Percentiles rank a stretch among this genome's conserved stretches.
phyloP scores from a whole-genome alignment of 768 basidiomycete genomes.

The Crucibulum laeve region DNA sequence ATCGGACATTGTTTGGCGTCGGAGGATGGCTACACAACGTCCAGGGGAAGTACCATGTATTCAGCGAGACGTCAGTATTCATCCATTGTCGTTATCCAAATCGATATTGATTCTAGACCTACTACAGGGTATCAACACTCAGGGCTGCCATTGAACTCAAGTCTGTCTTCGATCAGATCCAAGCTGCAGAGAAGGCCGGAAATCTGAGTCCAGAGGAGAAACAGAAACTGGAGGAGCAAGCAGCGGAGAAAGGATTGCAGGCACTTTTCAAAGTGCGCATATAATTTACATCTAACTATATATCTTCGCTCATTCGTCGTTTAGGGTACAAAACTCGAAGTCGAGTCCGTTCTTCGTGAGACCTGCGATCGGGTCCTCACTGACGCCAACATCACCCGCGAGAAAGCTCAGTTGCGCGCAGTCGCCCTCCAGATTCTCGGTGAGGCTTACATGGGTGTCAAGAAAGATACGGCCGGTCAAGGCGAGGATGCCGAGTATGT shows the following conservation, averaged over 20 bases:
- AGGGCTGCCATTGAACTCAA: conserved; percentile 88
- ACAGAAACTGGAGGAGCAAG: conserved; percentile 82
- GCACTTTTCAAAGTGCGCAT: conserved; percentile 77
- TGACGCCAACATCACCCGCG: conserved; percentile 45
- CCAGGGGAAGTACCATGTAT: conserved; percentile 88
- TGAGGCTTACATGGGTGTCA: conserved; percentile 68
- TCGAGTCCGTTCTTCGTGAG: conserved; percentile 86
- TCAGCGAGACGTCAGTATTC: conserved; percentile 87
- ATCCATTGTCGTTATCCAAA: not conserved
- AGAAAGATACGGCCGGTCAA: conserved; percentile 48
- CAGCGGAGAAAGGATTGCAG: conserved; percentile 88
- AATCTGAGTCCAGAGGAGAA: conserved; percentile 76
- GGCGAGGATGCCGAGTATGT: conserved; percentile 78
- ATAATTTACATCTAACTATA: conserved; percentile 1
- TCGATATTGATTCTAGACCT: conserved; percentile 2
- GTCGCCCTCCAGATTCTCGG: conserved; percentile 82
- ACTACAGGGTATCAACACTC: conserved; percentile 70
- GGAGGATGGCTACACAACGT: conserved; percentile 94
- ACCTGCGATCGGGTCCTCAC: conserved; percentile 79
- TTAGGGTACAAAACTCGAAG: conserved; percentile 86
- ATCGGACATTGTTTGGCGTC: conserved; percentile 71
- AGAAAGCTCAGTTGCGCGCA: conserved; percentile 69
- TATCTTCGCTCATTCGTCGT: not conserved
- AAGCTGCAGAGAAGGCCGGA: conserved; percentile 84
- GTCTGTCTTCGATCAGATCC: conserved; percentile 86